Evolutionary conservation across 768 basidiomycete species (phyloP), one percentile per base, ranked within the genome.

Genomic region (Mycena capillaripes): DNA sequence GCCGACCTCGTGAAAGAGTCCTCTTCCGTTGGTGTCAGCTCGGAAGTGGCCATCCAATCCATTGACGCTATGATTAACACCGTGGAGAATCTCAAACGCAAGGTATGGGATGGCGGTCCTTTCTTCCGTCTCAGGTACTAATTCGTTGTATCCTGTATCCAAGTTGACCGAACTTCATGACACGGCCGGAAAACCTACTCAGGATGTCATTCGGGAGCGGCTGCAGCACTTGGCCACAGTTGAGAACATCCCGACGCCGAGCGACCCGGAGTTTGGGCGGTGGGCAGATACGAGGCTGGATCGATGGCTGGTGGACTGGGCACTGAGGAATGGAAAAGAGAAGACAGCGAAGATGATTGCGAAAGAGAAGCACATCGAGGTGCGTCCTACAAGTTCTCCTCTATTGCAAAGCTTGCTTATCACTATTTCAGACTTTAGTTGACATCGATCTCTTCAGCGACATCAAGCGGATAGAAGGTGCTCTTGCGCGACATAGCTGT

Each of bases 291-390:
- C 86, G 52, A 86, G 96, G 59, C 84, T 98, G 16, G 93, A 96
- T 78, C 85, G 97, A 72, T 97, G 96, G 92, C 86, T 98, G 38
- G 93, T 97, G 3, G 98, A 99, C 79, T 97, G 97, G 93, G 89
- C 93, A 40, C 84, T 99, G 55, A 87, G 97, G 65, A 90, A 87
- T 42, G 96, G 94, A 36, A 92, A 92, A 76, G 90, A 92, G 74
- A 87, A 89, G 76, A 92, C 95, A 1, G 97, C 98, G 2, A 86
- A 86, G 76, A 86, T 86, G 73, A 88, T 98, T 55, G 94, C 96
- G 25, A 86, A 88, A 73, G 91, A 95, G 72, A 91, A 90, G 79
- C 86, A 87, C 23, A 93, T 99, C 70, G 93, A 97, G 85, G 95
- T 94, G 79, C 75, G 89, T 81, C 60, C 25, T 36, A 38, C 11